A percentile compares a stretch with the other conserved stretches of the same genome.
Conservation (phyloP, 1,139 yeast species). For the Yamadazyma pseudoaaseri region DNA sequence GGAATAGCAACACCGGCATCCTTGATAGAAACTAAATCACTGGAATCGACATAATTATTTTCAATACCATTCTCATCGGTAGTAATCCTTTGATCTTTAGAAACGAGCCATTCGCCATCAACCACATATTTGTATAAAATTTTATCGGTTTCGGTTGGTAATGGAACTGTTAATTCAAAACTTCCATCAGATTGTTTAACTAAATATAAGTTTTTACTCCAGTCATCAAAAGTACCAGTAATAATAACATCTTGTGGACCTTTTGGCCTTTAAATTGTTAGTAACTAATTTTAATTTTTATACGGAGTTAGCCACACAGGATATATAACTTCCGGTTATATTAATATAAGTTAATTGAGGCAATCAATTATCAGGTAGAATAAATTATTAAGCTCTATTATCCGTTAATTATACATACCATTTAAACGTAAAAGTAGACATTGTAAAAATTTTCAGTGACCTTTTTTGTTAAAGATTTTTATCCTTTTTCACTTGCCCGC, state of each 20-base stretch:
- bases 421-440: constrained; percentile 30
- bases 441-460: constrained; percentile 6
- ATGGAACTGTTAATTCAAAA: constrained; percentile 59
- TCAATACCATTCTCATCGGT: constrained; percentile 55
- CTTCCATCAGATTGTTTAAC: constrained; percentile 61
- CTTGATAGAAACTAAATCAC: constrained; percentile 34
- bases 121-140: constrained; percentile 69
- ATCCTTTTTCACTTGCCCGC: not conserved
- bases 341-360: no score
- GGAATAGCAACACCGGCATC: constrained; percentile 46
- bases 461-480: not conserved
- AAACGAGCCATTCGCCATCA: constrained; percentile 68
- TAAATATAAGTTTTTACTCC: constrained; percentile 61
- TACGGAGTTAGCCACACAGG: no score
- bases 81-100: constrained; percentile 41
- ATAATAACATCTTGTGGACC: constrained; percentile 73
- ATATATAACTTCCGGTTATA: no score
- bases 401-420: constrained; percentile 22
- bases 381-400: no score
- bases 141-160: constrained; percentile 38
- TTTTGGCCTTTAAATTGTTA: constrained; percentile 52
- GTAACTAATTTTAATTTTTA: no score
- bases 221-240: constrained; percentile 76
- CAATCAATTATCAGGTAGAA: no score
- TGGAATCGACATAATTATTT: constrained; percentile 54